Evolutionary conservation across 805 yeast species (phyloP), one percentile per base, ranked within the genome.

Genomic region (Nakazawaea molendinolei): DNA sequence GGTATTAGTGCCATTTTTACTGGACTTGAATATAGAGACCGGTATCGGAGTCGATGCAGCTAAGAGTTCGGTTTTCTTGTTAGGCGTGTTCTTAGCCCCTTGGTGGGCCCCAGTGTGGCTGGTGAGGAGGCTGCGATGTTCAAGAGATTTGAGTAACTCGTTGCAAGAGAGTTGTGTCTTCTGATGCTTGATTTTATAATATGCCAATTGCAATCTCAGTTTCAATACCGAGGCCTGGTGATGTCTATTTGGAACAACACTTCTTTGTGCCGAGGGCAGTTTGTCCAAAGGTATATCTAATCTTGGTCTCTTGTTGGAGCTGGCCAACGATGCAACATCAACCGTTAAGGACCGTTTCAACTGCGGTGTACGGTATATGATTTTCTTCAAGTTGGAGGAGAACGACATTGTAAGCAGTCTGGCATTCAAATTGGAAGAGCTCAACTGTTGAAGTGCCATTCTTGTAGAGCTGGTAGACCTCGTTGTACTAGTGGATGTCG

Each of bases 181-280:
- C 12, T 31, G 34, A 18, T 26, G 27, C 38, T 61, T 60, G 28
- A 66, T 64, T 46, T 72, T 74, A 50, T 64, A 73, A 45, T 69
- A 69, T 2, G 79, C 79, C 33, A 72, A 47, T 44, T 69, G 68
- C 17, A 74, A 52, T 43, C 75, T 63, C 40, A 66, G 53, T 44
- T 67, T 65, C 40, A 74, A 57, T 44, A 58, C 60, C 33, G 67
- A 50, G 5, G 69, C 71, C 23, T 61, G 42, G 27, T 44, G 48
- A 42, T 42, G 44, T 42, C 44, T 36, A 42, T 52, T 45, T 54
- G 47, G 38, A 50, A 41, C 58, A 17, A 58, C 45, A 7, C 40
- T 25, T 18, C 18, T 24, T 12, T 15, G 6, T 8, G 28, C 6
- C 28, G 13, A 24, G 13, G 13, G 13, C 7, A 7, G 28, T 8